Evolutionary conservation across 257 asterid species (phyloP), one percentile per base, ranked within the genome.

Genomic region (Echites panduratus): DNA sequence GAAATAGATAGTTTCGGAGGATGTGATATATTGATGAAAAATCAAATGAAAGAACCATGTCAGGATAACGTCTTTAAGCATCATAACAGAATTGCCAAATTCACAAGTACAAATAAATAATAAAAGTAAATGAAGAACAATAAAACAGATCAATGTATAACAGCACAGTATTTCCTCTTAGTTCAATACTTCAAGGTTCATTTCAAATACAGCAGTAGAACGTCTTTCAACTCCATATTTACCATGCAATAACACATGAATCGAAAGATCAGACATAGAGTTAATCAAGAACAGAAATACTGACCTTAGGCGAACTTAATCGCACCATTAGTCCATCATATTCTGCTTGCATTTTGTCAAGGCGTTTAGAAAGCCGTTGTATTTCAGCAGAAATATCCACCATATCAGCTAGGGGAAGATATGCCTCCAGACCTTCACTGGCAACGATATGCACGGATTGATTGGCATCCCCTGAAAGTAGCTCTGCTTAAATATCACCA

Each of bases 381-480:
- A 91, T 84, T 83, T 94, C 98, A 66, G 96, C 86, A 47, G 97
- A 91, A 76, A 94, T 87, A 77, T 94, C 99, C 43, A 94, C 96
- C 99, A 94, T 89, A 81, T 86, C 96, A 56, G 97, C 88, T 52
- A 94, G 97, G 22, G 99, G 99, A 81, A 94, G 97, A 80, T 94
- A 91, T 43, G 97, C 97, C 84, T 91, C 99, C 77, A 94, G 82
- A 67, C 97, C 97, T 81, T 94, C 99, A 77, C 97, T 79, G 8
- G 93, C 99, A 78, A 94, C 93, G 24, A 91, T 85, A 81, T 94
- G 99, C 77, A 91, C 89, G 32, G 95, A 94, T 78, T 82, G 89
- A 80, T 85, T 83, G 54, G 93, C 99, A 62, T 89, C 89, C 70
- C 92, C 97, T 91, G 93, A 29, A 83, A 59, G 81, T n/a, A n/a